phyloP scores from a whole-genome alignment of 2,329 filamentous ascomycete genomes.

The Ilyonectria robusta region DNA sequence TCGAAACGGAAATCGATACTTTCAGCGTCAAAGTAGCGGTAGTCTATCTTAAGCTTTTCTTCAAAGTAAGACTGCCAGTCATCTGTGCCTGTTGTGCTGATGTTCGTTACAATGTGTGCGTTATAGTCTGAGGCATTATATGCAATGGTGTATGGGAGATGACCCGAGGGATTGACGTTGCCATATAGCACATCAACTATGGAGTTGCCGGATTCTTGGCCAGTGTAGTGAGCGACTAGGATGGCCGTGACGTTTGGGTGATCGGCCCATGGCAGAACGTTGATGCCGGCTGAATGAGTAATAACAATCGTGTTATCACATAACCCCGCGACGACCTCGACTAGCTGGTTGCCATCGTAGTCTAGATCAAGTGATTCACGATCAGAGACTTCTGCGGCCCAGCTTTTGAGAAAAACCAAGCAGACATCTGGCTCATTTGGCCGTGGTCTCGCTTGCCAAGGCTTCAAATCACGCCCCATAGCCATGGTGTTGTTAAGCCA shows the following conservation, averaged over 20 bases:
- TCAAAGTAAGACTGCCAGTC: conserved; percentile 64
- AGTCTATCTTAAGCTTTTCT: conserved; percentile 77
- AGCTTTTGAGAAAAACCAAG: conserved; percentile 75
- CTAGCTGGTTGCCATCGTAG: conserved; percentile 73
- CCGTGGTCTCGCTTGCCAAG: conserved; percentile 60
- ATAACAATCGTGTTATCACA: conserved; percentile 76
- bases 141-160: conserved; percentile 80
- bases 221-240: conserved; percentile 78
- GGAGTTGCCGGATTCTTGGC: conserved; percentile 78
- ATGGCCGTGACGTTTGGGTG: conserved; percentile 77
- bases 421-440: conserved; percentile 67
- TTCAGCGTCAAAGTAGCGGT: conserved; percentile 74
- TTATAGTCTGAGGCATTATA: conserved; percentile 64
- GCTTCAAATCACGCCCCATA: conserved; percentile 54
- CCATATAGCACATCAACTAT: conserved; percentile 78
- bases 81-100: conserved; percentile 35
- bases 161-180: conserved; percentile 76
- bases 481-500: conserved; percentile 63
- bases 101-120: conserved; percentile 54
- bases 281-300: conserved; percentile 77
- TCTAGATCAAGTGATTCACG: conserved; percentile 67
- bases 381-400: conserved; percentile 75
- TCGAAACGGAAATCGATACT: conserved; percentile 73
- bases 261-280: conserved; percentile 78
- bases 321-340: conserved; percentile 73